Base-by-base conservation (phyloP, 805 yeast genomes). In the Lipomyces anomalus region DNA sequence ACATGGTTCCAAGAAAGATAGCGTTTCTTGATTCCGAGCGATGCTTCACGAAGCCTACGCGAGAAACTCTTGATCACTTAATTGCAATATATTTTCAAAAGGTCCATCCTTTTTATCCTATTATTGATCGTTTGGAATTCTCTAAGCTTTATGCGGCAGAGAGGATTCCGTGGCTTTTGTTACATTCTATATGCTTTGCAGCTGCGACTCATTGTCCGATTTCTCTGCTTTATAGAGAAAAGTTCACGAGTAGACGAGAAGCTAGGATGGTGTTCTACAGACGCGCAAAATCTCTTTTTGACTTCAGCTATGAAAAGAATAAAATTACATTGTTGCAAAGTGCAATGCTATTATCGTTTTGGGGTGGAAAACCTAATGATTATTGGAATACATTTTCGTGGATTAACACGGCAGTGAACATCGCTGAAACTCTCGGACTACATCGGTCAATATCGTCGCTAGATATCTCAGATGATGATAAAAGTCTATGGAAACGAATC, bases 391-490 rank as follows among this genome's bases (percentile, higher is more conserved):
- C 51, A 4, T 34, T 33, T n/a, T 38, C 51, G 1, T 51, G 55
- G 55, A 24, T 51, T 11, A 37, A 38, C 26, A 39, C 42, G 9
- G 47, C 55, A 13, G 51, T 51, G 2, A 45, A 45, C 34, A 41
- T 52, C n/a, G 53, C 51, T 13, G 56, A 52, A 37, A 24, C 51
- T 1, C 43, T 52, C 3, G 56, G 56, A 6, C 36, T 45, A 9
- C 51, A 47, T 20, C 24, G 40, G n/a, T n/a, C n/a, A n/a, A 26
- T 26, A 9, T 9, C 9, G 11, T 13, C 9, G 11, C 30, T 26
- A 9, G 45, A 46, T 3, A 35, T 48, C 7, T 35, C 50, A 16
- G 47, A 29, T 4, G 43, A 41, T 16, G 52, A 45, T 16, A 18
- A 40, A 17, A 24, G 39, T 2, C 6, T 41, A 18, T 42, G 42